Conservation (phyloP, 2,329 filamentous ascomycete genomes). For the Aspergillus novofumigatus region DNA sequence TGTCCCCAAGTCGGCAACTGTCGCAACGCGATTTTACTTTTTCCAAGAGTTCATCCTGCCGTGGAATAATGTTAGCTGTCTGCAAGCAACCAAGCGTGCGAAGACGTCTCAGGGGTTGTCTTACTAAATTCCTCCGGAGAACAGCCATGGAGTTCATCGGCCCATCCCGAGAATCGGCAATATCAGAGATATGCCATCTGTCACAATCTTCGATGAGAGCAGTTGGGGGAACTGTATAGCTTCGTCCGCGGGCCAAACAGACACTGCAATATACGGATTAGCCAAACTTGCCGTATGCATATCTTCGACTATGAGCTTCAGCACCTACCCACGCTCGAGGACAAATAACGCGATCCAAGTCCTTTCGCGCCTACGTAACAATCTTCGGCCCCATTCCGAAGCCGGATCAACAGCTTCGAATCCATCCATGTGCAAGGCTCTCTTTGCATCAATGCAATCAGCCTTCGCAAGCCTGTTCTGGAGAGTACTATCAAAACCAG, state of each 20-base stretch:
- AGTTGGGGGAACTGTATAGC: conserved; percentile 64
- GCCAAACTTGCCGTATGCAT: not conserved
- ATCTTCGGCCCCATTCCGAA: conserved; percentile 57
- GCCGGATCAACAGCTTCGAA: conserved; percentile 59
- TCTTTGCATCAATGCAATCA: conserved; percentile 64
- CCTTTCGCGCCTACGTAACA: conserved; percentile 63
- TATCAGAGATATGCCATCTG: conserved; percentile 61
- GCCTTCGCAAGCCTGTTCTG: conserved; percentile 54
- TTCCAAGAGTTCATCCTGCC: conserved; percentile 30
- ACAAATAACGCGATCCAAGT: conserved; percentile 70
- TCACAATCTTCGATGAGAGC: conserved; percentile 64
- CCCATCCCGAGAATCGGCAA: conserved; percentile 64
- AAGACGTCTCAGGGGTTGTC: conserved; percentile 12
- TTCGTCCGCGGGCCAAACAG: conserved; percentile 65
- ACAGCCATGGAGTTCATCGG: conserved; percentile 70
- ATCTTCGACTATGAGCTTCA: not conserved
- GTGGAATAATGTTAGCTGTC: no score
- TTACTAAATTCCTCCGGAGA: conserved; percentile 61
- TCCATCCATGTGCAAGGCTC: conserved; percentile 64
- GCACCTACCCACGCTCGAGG: conserved; percentile 58
- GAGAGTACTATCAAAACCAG: conserved; percentile 44
- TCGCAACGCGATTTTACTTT: conserved; percentile 36
- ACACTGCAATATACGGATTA: conserved; percentile 42
- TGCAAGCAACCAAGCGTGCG: conserved; percentile 3
- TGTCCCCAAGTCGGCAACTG: conserved; percentile 28